Percentiles rank a stretch among this genome's conserved stretches.
These are phyloP conservation scores for Stentor roeselii DNA, from an alignment of 73 alveolate genomes.

Conservation along the genomic window DNA sequence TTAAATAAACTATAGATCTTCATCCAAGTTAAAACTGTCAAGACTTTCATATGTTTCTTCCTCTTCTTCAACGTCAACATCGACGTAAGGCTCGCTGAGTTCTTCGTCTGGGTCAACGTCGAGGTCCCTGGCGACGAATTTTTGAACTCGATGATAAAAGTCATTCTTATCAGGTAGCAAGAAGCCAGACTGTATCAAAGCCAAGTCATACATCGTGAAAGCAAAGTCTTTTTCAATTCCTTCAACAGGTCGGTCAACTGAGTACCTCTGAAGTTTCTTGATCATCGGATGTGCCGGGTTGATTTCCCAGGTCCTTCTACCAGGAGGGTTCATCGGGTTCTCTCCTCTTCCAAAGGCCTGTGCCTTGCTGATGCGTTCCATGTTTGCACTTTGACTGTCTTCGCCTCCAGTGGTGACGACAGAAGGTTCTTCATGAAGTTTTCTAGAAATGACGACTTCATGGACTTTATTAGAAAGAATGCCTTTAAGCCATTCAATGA, in stretches of 20 bases:
- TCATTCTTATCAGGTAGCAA: conserved; percentile 64
- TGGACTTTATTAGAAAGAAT: conserved; percentile 79
- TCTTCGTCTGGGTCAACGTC: conserved; percentile 70
- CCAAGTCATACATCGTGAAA: conserved; percentile 60
- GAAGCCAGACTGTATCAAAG: conserved; percentile 81
- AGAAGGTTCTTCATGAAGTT: conserved; percentile 88
- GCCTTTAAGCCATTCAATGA: conserved; percentile 95
- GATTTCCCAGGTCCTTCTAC: conserved; percentile 91
- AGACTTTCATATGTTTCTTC: conserved; percentile 31
- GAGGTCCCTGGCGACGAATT: conserved; percentile 59
- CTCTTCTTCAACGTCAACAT: conserved; percentile 59
- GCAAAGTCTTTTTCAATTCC: conserved; percentile 64
- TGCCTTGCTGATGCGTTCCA: conserved; percentile 97
- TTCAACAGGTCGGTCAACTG: conserved; percentile 65
- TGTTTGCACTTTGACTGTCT: conserved; percentile 92
- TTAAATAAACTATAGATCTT: conserved; percentile 28
- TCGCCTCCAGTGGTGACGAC: conserved; percentile 80
- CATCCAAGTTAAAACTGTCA: conserved; percentile 23
- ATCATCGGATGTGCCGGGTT: conserved; percentile 97
- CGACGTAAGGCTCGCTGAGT: conserved; percentile 63
- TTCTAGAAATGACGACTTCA: conserved; percentile 77
- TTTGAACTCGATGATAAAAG: conserved; percentile 52
- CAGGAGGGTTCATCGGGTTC: conserved; percentile 67
- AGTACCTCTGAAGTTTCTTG: conserved; percentile 69
- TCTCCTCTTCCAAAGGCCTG: conserved; percentile 93